Evolutionary conservation across 176 grass and related monocot genomes (phyloP).

Genomic region (Triticum turgidum): DNA sequence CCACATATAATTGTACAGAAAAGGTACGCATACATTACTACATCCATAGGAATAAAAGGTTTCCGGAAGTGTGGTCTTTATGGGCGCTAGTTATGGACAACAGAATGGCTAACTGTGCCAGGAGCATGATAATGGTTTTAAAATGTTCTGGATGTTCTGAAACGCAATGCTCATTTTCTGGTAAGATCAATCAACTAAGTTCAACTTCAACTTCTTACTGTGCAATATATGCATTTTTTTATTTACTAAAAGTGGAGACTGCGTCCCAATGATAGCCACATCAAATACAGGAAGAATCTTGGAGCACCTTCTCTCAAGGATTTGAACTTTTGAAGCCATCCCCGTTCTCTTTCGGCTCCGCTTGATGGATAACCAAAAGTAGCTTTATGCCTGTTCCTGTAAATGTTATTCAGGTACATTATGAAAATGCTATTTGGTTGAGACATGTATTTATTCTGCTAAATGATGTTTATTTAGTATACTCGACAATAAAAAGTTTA

Average conservation of each 20-base stretch:
- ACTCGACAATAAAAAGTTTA: neutral
- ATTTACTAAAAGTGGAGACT: neutral
- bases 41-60: neutral
- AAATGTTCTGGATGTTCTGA: no score
- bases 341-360: conserved; percentile 27
- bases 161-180: neutral
- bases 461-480: neutral
- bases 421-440: neutral
- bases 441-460: neutral
- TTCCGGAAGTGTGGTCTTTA: neutral
- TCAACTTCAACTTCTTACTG: no score
- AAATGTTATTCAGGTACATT: neutral
- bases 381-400: conserved; percentile 28
- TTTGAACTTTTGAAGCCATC: neutral
- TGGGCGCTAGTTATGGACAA: neutral
- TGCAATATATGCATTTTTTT: neutral
- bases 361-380: conserved; percentile 27
- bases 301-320: neutral
- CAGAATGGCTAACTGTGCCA: neutral
- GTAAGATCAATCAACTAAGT: neutral
- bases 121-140: neutral
- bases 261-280: neutral
- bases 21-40: neutral
- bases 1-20: neutral
- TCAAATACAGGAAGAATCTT: conserved; percentile 16